Evolutionary conservation across 495 filamentous ascomycete genomes (phyloP), one percentile per base, ranked within the genome.

Genomic region (Aspergillus funiculosus): DNA sequence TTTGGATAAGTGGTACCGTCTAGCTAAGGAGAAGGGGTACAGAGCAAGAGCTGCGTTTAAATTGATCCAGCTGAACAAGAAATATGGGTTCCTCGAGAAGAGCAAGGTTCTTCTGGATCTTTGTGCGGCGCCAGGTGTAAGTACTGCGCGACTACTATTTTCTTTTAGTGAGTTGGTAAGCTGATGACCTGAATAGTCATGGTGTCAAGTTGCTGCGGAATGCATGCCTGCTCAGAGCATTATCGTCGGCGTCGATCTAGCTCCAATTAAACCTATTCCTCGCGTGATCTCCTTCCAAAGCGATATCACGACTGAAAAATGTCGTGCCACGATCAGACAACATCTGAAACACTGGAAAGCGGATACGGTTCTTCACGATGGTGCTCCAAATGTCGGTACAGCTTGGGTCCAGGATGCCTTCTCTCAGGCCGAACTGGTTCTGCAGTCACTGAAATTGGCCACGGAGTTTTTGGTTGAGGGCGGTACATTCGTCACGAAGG

Each of bases 361-460:
- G 30, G 92, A 99, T 62, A 85, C 83, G 0, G 91, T 99, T n/a
- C 75, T 99, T 35, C 92, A 97, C 71, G 92, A 99, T 68, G 92
- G 92, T 69, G 92, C 92, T 8, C 92, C 92, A 35, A 99, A 97
- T 57, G 91, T 99, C 47, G 92, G 94, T 81, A 87, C 86, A 0
- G 90, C 92, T 1, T 99, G 92, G 92, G 84, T 95, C 35, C 94
- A 97, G 66, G 94, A 97, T 76, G 92, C 92, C 31, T 99, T 89
- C 77, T 91, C 89, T 28, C 92, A 99, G 66, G 90, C 94, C 21
- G 92, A 97, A 61, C 68, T 99, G n/a, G 89, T 83, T 7, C 69
- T 99, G 35, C 85, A 95, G 57, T 86, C 89, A 7, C 66, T 99
- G 69, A 95, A 89, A 62, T 72, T 99, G 21, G 92, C 92, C 8